Evolutionary conservation across 83 land plant species (phyloP).

Genomic region (Isoetes engelmannii): DNA sequence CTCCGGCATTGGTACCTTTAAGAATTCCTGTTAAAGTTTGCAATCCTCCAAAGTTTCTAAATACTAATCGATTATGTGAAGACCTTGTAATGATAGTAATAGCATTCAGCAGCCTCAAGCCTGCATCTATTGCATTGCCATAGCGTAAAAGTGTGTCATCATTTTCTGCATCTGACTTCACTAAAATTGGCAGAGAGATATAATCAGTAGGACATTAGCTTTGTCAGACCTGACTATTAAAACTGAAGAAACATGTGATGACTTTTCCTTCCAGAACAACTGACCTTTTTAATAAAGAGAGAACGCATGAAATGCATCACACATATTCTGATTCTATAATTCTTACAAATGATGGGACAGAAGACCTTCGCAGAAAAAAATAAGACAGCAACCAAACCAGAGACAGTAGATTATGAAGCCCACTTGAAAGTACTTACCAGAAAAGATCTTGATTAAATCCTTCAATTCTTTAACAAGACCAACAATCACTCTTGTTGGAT

Average conservation of each 20-base stretch:
- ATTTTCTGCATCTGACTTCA: too few relatives aligned
- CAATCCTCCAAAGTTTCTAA: slow-evolving; percentile 69
- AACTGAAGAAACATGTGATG: too few relatives aligned
- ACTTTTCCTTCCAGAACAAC: too few relatives aligned
- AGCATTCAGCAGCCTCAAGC: slow-evolving; percentile 49
- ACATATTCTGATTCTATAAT: neutral
- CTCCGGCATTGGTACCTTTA: slow-evolving; percentile 50
- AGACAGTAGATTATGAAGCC: too few relatives aligned
- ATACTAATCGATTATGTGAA: slow-evolving; percentile 67
- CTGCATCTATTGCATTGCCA: slow-evolving; percentile 24
- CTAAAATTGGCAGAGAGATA: too few relatives aligned
- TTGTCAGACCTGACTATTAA: too few relatives aligned
- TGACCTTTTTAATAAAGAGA: neutral
- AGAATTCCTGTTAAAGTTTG: slow-evolving; percentile 74
- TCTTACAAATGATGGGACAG: neutral
- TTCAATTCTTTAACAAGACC: slow-evolving; percentile 48
- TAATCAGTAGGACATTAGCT: too few relatives aligned
- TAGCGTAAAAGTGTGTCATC: too few relatives aligned
- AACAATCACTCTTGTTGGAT: slow-evolving; percentile 69
- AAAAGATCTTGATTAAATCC: slow-evolving; percentile 29
- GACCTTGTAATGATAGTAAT: slow-evolving; percentile 65
- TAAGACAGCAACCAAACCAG: slow-evolving; percentile 43
- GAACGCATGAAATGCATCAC: neutral
- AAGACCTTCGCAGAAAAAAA: neutral
- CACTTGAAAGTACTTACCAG: slow-evolving; percentile 2